Evolutionary conservation across 345 rosid genomes (phyloP), one percentile per base, ranked within the genome.

Genomic region (Nasturtium officinale): DNA sequence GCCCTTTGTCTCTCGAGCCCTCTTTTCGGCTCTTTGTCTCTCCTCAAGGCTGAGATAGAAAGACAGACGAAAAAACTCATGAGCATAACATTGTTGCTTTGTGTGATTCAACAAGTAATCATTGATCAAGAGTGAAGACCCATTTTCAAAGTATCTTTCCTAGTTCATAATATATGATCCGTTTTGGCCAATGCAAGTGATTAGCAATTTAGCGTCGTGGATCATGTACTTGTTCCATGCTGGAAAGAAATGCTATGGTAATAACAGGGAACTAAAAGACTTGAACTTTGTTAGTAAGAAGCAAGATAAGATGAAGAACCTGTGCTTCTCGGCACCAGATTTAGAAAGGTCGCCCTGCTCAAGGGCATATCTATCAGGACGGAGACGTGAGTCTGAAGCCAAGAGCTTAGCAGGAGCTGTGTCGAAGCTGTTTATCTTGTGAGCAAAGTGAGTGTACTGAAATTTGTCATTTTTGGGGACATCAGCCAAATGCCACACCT

Each of bases 401-500:
- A 90, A 82, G 62, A 90, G 85, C 78, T 84, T 88, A 81, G 81
- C 79, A 15, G 97, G 96, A 61, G 94, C 91, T 53, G 90, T 87
- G 71, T 83, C 83, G 69, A 85, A 90, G 82, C 92, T 90, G 85
- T 90, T 90, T 54, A 90, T 63, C 86, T 84, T 90, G 83, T 85
- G 94, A 16, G 96, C 85, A 83, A 90, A 90, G 72, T 88, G 65
- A 1, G 96, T 88, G 75, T 77, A 87, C 75, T 88, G 87, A 67
- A 80, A 87, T 46, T 87, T 90, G 73, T 90, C 97, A 25, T 88
- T 86, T 77, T 83, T 51, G 42, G 97, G 97, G 69, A 79, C 77
- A 64, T 87, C 95, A 30, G 97, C 90, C 52, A 90, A 75, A 72
- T 78, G 86, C 97, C 97, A 90, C 7, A 84, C 89, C 96, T 88